Base-by-base conservation (phyloP, 495 filamentous ascomycete genomes). In the Stereocaulon alpinum region DNA sequence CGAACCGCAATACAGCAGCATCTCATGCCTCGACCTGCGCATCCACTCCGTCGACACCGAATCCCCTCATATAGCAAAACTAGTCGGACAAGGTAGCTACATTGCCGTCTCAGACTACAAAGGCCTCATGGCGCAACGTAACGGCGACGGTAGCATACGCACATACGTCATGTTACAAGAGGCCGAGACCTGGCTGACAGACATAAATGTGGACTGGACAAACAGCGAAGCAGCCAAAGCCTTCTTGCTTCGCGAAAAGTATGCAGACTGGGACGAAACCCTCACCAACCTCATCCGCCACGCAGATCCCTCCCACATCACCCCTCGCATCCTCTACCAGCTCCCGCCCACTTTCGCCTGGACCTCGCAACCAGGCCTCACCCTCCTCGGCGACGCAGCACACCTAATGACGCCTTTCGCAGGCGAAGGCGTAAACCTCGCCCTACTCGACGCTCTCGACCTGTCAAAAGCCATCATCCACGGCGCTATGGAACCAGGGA, bases 321-420 rank as follows among this genome's bases (percentile, higher is more conserved):
- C 22, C 17, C 42, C 22, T 30, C 64, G 67, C 37, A 64, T 68
- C 14, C 60, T 81, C 1, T 82, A 76, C 59, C 78, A 75, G 70
- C 70, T 84, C 0, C 79, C 80, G 1, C 67, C 77, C 4, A 80
- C 77, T 11, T 53, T 70, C 22, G 60, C 57, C 1, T 85, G 80
- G 79, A 64, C 72, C 51, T 66, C 72, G 22, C 58, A 64, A 0
- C 59, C 67, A 0, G 74, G 77, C 10, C 68, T 79, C 11, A 80
- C 81, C 3, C 63, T 85, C 6, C 68, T 83, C n/a, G 82, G 82
- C 10, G 82, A 84, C 64, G 78, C 82, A 2, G 82, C 81, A 4
- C 80, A 86, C 60, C 61, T 83, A 5, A 82, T 81, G 80, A 77
- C 75, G 1, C 80, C 80, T 0, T 83, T 78, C 64, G 77, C 76